phyloP scores from a whole-genome alignment of 805 yeast species.

The Nakazawaea holstii region DNA sequence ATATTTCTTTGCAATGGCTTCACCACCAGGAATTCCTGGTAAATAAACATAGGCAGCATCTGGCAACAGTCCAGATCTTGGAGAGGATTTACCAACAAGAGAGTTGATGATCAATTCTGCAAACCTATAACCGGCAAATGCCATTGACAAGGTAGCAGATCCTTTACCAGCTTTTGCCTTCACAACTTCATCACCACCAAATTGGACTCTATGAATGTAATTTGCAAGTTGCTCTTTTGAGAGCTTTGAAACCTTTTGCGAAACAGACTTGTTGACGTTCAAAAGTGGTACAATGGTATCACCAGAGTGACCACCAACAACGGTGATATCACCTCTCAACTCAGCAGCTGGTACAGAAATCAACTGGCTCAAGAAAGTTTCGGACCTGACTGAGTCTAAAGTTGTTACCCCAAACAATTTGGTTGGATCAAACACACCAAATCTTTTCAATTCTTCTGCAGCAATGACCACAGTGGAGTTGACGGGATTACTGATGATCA shows the following conservation, averaged over 20 bases:
- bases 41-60: conserved; percentile 51
- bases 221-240: conserved; percentile 36
- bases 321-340: conserved; percentile 36
- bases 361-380: conserved; percentile 40
- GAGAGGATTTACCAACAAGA: conserved; percentile 24
- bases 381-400: conserved; percentile 51
- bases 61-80: conserved; percentile 17
- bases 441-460: conserved; percentile 48
- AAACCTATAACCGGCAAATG: conserved; percentile 84
- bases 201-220: conserved; percentile 32
- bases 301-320: conserved; percentile 56
- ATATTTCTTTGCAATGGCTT: conserved; percentile 31
- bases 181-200: conserved; percentile 94
- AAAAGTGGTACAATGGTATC: conserved; percentile 48
- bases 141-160: conserved; percentile 95
- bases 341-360: conserved; percentile 21
- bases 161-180: conserved; percentile 93
- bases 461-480: conserved; percentile 59
- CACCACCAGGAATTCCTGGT: conserved; percentile 47
- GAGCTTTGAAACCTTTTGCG: conserved; percentile 28
- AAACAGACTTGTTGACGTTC: conserved; percentile 29
- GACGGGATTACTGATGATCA: conserved; percentile 56
- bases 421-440: conserved; percentile 46
- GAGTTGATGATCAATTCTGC: conserved; percentile 45
- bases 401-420: conserved; percentile 56